Evolutionary conservation across 148 eudicot genomes (phyloP).

Genomic region (Selenicereus undatus): DNA sequence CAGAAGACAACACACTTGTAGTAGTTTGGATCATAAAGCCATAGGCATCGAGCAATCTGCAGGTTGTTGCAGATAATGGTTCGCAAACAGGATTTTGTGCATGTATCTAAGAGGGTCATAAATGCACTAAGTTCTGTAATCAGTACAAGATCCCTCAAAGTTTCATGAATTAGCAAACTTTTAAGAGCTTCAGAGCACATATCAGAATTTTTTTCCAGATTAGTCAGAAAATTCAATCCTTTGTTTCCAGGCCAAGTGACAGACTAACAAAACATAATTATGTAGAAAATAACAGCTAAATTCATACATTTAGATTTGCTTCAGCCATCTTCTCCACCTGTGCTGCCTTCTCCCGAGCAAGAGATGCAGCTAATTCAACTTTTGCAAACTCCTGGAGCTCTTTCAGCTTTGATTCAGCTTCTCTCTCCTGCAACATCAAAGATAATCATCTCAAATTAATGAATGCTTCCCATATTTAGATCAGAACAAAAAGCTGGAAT

Average conservation of each 20-base stretch:
- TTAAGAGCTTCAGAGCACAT: conserved; percentile 3
- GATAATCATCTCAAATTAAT: conserved; percentile 16
- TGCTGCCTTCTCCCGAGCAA: conserved; percentile 88
- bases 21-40: not conserved
- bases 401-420: conserved; percentile 52
- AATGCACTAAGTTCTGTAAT: no score
- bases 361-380: conserved; percentile 83
- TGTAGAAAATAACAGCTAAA: conserved; percentile 16
- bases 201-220: not conserved
- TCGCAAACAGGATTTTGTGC: not conserved
- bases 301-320: conserved; percentile 79
- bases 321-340: conserved; percentile 90
- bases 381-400: conserved; percentile 65
- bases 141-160: no score
- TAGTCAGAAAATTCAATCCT: not conserved
- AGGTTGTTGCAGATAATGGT: not conserved
- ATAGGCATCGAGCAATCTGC: not conserved
- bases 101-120: no score
- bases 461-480: conserved; percentile 10
- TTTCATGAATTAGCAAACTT: not conserved
- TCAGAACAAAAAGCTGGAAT: conserved; percentile 5
- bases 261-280: conserved; percentile 1
- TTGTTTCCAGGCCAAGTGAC: no score
- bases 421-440: conserved; percentile 56
- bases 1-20: not conserved